Base-by-base conservation (phyloP, 192 early-diverging fungal genomes). In the Coemansia sp. region DNA sequence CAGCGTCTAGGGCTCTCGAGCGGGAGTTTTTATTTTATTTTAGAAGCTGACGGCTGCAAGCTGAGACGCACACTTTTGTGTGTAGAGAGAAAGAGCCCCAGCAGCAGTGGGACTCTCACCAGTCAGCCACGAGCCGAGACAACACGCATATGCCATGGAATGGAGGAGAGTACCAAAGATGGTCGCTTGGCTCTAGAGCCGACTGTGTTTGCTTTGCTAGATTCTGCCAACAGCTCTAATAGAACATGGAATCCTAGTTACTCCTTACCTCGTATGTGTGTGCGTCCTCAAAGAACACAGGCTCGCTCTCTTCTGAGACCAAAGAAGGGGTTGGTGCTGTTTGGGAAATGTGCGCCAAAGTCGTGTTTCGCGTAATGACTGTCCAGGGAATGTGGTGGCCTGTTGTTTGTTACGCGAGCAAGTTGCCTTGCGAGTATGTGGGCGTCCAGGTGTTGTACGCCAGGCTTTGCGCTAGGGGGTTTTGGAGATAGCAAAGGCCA, bases 231-330 rank as follows among this genome's bases (percentile, higher is more conserved):
- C 25, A 31, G 53, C 29, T 27, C 11, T 17, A 15, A 31, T 14
- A 27, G 29, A 29, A 15, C 25, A 57, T 1, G 14, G 55, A 17
- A 15, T 34, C 29, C 55, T 34, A 32, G 55, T 34, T 58, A 34
- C 3, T 58, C 55, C 55, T 58, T 58, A 58, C 55, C 55, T 58
- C 55, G 55, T 58, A 29, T 58, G 55, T 58, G 55, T 58, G 14
- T 58, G 31, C 55, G 55, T 17, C 29, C 34, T 23, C 51, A 25
- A 55, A 31, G 9, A 9, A 11, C 1, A 27, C 23, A 29, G 25
- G 9, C 4, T 55, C 2, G 51, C 9, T 27, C 44, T 55, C 51
- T 32, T 32, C 31, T 32, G 14, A 58, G 17, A 3, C 27, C 55
- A 36, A 17, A 34, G 14, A 58, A 34, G 31, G 55, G 7, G 19